phyloP scores from a whole-genome alignment of 1,284 basidiomycete genomes.

The Cutaneotrichosporon sp. region DNA sequence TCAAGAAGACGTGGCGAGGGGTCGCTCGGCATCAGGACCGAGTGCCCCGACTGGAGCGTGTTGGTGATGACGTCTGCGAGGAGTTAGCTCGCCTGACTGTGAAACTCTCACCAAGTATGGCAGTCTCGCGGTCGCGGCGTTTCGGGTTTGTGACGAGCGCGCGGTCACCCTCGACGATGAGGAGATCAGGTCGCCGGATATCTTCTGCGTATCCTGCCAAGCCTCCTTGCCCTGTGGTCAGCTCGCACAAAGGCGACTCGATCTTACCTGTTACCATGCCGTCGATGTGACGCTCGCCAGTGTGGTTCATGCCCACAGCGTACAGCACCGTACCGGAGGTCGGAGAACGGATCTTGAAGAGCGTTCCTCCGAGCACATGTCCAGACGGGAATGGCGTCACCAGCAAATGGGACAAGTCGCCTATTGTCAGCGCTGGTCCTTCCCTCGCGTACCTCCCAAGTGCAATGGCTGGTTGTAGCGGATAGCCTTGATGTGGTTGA shows the following conservation, averaged over 20 bases:
- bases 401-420: constrained; percentile 61
- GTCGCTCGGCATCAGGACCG: constrained; percentile 88
- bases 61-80: constrained; percentile 75
- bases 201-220: constrained; percentile 61
- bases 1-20: constrained; percentile 91
- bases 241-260: not conserved
- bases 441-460: constrained; percentile 71
- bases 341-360: constrained; percentile 97
- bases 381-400: constrained; percentile 96
- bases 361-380: constrained; percentile 92
- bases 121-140: constrained; percentile 85
- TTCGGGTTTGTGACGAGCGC: constrained; percentile 78
- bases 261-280: constrained; percentile 67
- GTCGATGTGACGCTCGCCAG: constrained; percentile 92
- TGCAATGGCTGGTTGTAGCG: constrained; percentile 95
- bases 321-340: constrained; percentile 94
- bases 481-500: constrained; percentile 85
- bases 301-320: constrained; percentile 95
- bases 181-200: constrained; percentile 79
- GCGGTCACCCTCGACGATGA: constrained; percentile 90
- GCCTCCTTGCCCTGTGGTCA: constrained; percentile 60
- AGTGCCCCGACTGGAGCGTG: constrained; percentile 72
- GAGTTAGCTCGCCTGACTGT: not conserved
- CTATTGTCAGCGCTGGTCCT: not conserved
- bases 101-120: constrained; percentile 68